Evolutionary conservation across 768 basidiomycete species (phyloP), one percentile per base, ranked within the genome.

Genomic region (Tylopilus sp.): DNA sequence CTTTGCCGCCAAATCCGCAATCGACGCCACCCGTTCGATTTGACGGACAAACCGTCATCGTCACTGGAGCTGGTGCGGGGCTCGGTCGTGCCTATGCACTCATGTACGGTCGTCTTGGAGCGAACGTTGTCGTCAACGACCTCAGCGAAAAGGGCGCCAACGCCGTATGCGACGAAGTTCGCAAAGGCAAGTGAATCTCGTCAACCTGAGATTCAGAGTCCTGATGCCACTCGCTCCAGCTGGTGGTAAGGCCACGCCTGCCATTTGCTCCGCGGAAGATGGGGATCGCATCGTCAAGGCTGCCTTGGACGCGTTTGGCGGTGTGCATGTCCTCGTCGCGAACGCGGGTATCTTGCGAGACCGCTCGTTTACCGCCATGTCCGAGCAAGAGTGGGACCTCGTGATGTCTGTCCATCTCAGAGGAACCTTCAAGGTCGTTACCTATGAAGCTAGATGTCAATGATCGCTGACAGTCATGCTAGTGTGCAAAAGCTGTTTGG

Each of bases 401-500:
- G 95, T 98, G 30, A 75, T 96, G 57, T 82, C 85, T 45, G 83
- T 98, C 24, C 95, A 98, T 70, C 78, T 99, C 31, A 78, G 87
- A 78, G 90, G 89, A 10, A 97, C 96, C 13, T 98, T 84, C 76
- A 93, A 92, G 78, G 89, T 87, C 17, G 4, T 50, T 51, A 48
- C 19, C 49, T 64, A 47, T 31, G 33, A 30, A 28, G 9, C 9
- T 24, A 17, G 28, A 43, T 48, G 40, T 40, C 16, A 21, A 19
- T 22, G 1, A 13, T 40, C 40, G 16, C 48, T 58, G 36, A 65
- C n/a, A 6, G 5, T 36, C 10, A 17, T 44, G n/a, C 8, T 54
- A 93, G 89, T 94, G 92, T 58, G 86, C 84, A 26, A 90, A 96
- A 65, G 97, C 96, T 6, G 87, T 91, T 24, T 99, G 97, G 97